phyloP scores from a whole-genome alignment of 257 asterid genomes.

The Paulownia fortunei region DNA sequence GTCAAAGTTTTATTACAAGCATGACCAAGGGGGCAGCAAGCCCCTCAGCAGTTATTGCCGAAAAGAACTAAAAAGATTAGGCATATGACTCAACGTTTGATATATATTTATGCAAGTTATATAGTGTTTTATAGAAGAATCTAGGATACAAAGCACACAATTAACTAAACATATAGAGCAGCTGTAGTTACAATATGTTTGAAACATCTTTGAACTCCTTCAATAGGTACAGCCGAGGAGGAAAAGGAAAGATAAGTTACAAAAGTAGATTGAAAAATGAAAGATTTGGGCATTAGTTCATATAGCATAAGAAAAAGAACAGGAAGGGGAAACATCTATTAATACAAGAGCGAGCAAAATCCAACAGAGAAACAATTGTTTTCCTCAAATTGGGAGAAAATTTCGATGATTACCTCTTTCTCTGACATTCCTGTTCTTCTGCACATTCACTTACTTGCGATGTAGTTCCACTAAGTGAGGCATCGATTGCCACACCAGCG shows the following conservation, averaged over 20 bases:
- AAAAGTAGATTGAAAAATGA: not conserved
- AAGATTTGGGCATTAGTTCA: not conserved
- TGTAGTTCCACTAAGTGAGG: slow-evolving; percentile 50
- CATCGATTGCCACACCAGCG: slow-evolving; percentile 46
- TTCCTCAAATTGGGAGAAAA: not conserved
- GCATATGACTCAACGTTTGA: not conserved
- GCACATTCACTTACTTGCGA: slow-evolving; percentile 58
- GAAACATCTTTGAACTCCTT: not conserved
- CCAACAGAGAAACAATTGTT: not conserved
- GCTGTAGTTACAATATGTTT: not conserved
- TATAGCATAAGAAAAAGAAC: not conserved
- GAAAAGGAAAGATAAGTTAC: not conserved
- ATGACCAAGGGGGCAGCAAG: not conserved
- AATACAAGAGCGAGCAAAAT: not conserved
- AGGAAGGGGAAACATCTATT: not conserved
- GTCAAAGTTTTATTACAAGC: not conserved
- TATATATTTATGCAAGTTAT: not conserved
- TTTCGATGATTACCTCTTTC: slow-evolving; percentile 66
- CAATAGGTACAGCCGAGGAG: not conserved
- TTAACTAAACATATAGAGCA: not conserved
- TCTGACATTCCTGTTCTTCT: slow-evolving; percentile 60
- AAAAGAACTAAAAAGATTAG: not conserved
- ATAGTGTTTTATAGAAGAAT: not conserved
- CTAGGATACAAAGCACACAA: not conserved
- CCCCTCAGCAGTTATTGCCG: not conserved